Base-by-base conservation (phyloP, 805 yeast genomes). In the Wickerhamiella domercqiae region DNA sequence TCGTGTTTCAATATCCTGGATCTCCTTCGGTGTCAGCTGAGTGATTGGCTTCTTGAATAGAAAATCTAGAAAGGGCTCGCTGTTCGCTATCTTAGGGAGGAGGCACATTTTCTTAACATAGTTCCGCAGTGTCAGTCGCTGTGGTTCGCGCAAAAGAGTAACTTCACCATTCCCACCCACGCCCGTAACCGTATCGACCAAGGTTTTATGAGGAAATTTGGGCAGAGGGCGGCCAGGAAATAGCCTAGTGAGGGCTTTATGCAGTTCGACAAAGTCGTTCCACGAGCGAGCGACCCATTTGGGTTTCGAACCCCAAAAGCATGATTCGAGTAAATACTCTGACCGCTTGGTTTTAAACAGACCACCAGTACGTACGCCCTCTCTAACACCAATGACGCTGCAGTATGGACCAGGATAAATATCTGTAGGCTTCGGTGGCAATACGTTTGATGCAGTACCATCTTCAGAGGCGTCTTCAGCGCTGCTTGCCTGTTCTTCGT, bases 61-160 rank as follows among this genome's bases (percentile, higher is more conserved):
- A 50, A 86, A 86, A 18, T 64, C 64, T 20, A 61, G 52, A 32
- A 84, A 62, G 3, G 63, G 57, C 0, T 62, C 58, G 29, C 75
- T 68, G 35, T 67, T 65, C 1, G 73, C 61, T 0, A 82, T 66
- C 33, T 72, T 76, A 4, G 71, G 64, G 32, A 71, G 68, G 24
- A 66, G 60, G 7, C 70, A 50, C 14, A 86, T 55, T 1, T 65
- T 54, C 21, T 67, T 61, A 34, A 87, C 50, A 49, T 80, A 87
- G 0, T 83, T 80, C 34, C 96, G 64, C 32, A 87, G 62, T 0
- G 93, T 71, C 7, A 83, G 64, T 31, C 97, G 63, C 47, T 82
- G 68, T 45, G 73, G 75, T 54, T 87, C 97, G 21, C 93, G 67
- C 2, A 74, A 70, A 21, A 80, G 61, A n/a, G n/a, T n/a, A 26